These are phyloP conservation scores for Polygonum aviculare DNA, from an alignment of 148 eudicot genomes.

Conservation along the genomic window DNA sequence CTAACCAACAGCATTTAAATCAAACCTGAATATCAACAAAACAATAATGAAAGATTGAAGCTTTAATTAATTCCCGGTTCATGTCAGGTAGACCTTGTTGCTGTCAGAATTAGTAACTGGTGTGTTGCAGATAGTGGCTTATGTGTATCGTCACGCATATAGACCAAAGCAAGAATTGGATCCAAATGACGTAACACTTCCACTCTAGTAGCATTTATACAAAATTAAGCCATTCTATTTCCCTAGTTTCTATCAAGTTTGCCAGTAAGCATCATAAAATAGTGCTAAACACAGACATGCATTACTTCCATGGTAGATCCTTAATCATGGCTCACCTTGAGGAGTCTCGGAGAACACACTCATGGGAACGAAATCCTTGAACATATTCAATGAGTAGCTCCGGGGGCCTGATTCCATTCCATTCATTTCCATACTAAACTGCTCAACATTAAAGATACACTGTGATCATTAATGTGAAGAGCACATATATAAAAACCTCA, in stretches of 20 bases:
- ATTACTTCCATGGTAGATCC: not conserved
- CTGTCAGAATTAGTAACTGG: not conserved
- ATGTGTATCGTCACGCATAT: not conserved
- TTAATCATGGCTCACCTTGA: slow-evolving; percentile 45
- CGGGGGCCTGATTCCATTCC: slow-evolving; percentile 54
- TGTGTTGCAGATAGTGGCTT: not conserved
- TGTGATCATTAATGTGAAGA: not conserved
- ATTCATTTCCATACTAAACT: slow-evolving; percentile 94
- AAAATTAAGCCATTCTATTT: not conserved
- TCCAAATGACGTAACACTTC: not conserved
- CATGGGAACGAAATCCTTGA: slow-evolving; percentile 92
- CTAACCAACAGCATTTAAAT: not conserved
- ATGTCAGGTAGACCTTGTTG: not conserved
- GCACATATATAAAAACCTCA: not conserved
- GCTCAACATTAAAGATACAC: slow-evolving; percentile 19
- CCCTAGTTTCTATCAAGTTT: not conserved
- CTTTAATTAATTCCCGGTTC: not conserved
- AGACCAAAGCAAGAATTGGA: not conserved
- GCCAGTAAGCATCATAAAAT: not conserved
- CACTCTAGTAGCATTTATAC: not conserved
- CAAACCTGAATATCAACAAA: not conserved
- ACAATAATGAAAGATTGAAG: not conserved
- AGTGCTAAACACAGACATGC: not conserved
- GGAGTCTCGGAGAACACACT: slow-evolving; percentile 60
- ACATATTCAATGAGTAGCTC: slow-evolving; percentile 84